Conservation (phyloP, 768 basidiomycete species). For the Russula foetens region DNA sequence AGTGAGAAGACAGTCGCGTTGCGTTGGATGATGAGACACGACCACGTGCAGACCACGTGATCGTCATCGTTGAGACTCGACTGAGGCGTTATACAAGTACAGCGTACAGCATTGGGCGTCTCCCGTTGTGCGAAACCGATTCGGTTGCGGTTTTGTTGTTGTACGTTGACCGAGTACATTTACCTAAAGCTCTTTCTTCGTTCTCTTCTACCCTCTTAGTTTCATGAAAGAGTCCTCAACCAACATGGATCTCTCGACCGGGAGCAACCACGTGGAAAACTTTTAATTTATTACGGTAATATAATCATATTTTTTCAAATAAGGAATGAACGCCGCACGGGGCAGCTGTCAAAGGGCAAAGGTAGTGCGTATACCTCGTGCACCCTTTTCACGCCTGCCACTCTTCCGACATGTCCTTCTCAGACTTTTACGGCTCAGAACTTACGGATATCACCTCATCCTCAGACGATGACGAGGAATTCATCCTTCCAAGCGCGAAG, state of each 20-base stretch:
- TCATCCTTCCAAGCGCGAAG: neutral
- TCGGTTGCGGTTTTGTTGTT: too few species aligned
- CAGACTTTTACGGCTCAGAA: slow-evolving; percentile 24
- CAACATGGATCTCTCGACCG: too few species aligned
- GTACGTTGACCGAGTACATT: too few species aligned
- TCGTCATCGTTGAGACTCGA: too few species aligned
- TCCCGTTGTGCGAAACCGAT: too few species aligned
- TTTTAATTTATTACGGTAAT: neutral
- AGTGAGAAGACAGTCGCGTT: neutral
- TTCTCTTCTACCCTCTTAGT: too few species aligned
- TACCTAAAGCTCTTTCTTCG: too few species aligned
- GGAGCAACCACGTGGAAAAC: neutral
- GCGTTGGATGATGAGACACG: slow-evolving; percentile 1
- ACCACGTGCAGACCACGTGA: slow-evolving; percentile 11
- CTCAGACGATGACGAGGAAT: slow-evolving; percentile 21
- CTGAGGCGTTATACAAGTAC: too few species aligned
- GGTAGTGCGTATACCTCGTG: too few species aligned
- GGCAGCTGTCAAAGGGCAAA: neutral
- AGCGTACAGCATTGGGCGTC: too few species aligned
- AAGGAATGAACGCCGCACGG: neutral
- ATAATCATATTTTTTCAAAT: neutral
- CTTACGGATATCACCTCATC: slow-evolving; percentile 24
- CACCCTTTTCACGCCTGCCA: neutral
- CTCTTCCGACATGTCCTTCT: slow-evolving; percentile 17
- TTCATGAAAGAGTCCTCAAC: too few species aligned